Evolutionary conservation across 2,329 filamentous ascomycete species (phyloP), one percentile per base, ranked within the genome.

Genomic region (Exophiala viscosa): DNA sequence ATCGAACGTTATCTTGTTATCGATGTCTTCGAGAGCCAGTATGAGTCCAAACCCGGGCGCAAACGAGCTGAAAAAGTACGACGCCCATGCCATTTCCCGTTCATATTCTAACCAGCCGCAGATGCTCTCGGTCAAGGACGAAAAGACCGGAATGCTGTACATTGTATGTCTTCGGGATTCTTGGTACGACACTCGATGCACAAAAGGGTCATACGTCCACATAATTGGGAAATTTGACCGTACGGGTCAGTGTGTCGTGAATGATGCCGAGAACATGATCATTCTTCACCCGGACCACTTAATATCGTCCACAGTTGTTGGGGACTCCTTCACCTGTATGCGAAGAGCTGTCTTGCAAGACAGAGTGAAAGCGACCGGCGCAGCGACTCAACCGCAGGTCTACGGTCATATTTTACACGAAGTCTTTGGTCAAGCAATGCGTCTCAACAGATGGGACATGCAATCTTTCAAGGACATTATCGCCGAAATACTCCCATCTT

Each of bases 331-430:
- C 67, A 86, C 85, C 18, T 99, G 93, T 66, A 85, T 88, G 67
- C 86, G 93, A 14, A 86, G 92, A 59, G 90, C 93, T 28, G 92
- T 97, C 1, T 80, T 99, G 20, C 91, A 97, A 69, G 92, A 99
- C 68, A 86, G 93, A 31, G 86, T 99, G 63, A 97, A 97, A 70
- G 89, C 90, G 7, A 92, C 90, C 0, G 87, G 85, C 63, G 87
- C 90, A 60, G 80, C 88, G 2, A 88, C 84, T 40, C 81, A 87
- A 32, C 83, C 91, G 1, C 84, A 96, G 62, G 84, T 97, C 0
- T 97, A 97, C 66, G 93, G 93, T 43, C 93, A 88, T 34, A 86
- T 99, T 52, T 80, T 99, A 11, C 93, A 99, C 67, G 92, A 97
- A 66, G 84, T 97, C 17, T 97, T 99, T 62, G 93, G 99, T 67